phyloP scores from a whole-genome alignment of 1,284 basidiomycete genomes.

The Crepidotus sp. region DNA sequence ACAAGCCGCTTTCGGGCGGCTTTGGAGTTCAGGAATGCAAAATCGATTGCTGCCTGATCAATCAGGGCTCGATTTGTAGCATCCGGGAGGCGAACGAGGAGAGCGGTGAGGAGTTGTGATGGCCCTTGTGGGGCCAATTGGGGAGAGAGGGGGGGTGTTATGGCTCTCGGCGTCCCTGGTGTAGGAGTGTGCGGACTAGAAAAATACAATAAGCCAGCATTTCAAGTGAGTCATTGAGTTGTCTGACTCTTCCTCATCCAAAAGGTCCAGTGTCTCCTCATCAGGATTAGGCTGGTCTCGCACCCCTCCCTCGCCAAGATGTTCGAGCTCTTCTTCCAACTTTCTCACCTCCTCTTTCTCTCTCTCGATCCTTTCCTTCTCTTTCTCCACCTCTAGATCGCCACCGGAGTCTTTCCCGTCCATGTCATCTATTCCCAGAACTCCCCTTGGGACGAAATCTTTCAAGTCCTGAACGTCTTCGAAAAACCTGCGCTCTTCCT shows the following conservation, averaged over 20 bases:
- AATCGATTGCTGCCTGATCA: conserved; percentile 92
- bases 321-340: conserved; percentile 63
- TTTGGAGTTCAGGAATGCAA: conserved; percentile 94
- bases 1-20: conserved; percentile 85
- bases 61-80: conserved; percentile 88
- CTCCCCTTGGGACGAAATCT: conserved; percentile 81
- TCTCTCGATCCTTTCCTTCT: conserved; percentile 26
- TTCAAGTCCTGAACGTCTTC: conserved; percentile 90
- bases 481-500: conserved; percentile 92
- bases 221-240: conserved; percentile 1
- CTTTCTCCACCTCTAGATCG: conserved; percentile 23
- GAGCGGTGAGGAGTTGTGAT: conserved; percentile 83
- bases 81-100: conserved; percentile 91
- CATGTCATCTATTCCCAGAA: conserved; percentile 74
- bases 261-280: conserved; percentile 25
- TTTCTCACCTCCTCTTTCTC: conserved; percentile 57
- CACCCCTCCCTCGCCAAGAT: conserved; percentile 29
- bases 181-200: conserved; percentile 50
- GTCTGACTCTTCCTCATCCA: conserved; percentile 46
- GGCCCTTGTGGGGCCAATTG: conserved; percentile 77
- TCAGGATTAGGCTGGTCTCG: conserved; percentile 18
- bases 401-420: conserved; percentile 38
- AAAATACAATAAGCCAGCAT: conserved; percentile 7
- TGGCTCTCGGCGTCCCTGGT: conserved; percentile 54
- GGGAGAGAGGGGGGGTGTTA: conserved; percentile 55